Evolutionary conservation across 306 rosid genomes (phyloP), one percentile per base, ranked within the genome.

Genomic region (Echinosophora koreensis): DNA sequence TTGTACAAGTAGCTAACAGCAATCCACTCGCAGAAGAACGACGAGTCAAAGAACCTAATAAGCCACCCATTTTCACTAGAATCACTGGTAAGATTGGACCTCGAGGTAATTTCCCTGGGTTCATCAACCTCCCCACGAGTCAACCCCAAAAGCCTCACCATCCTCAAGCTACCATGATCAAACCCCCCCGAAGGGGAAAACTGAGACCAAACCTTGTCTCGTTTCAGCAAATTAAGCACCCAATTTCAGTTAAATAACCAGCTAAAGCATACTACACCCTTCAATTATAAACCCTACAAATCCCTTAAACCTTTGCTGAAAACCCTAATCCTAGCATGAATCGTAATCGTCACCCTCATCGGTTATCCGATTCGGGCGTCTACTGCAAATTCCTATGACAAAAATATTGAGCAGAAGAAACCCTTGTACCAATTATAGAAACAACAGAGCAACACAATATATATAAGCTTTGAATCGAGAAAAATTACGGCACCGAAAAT

Each of bases 61-160:
- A 95, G 99, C 99, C 99, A 95, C 34, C 99, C 97, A 74, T 88
- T 95, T 85, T 95, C 99, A 74, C 99, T 89, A 16, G 91, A 84
- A 49, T 89, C 96, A 73, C 91, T 83, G 2, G 85, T 76, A 12
- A 79, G 30, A 66, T 86, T 88, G 17, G 83, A 74, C 89, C 88
- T 83, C 15, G 94, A 87, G 41, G 82, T 77, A 49, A 95, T 90
- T 91, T 95, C 97, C 52, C 97, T 84, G 27, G 98, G 98, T 72
- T 89, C 91, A 46, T 83, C 81, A 3, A 81, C 71, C 49, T 71
- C 90, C 27, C 90, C 92, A n/a, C 82, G 87, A 82, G 76, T 84
- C 86, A 94, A 87, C 72, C 97, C 94, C 71, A 90, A 86, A 77
- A 94, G 80, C 86, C 90, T 88, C 89, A 91, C 97, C 98, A 91